Evolutionary conservation across 2,329 filamentous ascomycete genomes (phyloP).

Genomic region (Cyphellophora europaea): DNA sequence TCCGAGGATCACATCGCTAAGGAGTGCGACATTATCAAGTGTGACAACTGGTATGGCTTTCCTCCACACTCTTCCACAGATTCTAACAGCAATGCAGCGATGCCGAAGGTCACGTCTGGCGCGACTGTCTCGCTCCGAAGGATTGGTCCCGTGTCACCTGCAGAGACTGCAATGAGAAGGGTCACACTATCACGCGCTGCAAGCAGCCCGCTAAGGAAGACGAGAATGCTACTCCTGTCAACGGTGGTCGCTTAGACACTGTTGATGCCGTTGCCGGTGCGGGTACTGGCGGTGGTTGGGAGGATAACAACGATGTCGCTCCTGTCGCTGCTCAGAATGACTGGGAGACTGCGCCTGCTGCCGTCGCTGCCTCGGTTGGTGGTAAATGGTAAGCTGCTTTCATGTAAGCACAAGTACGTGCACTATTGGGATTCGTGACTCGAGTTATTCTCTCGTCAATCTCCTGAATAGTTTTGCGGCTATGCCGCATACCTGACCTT

Average conservation of each 20-base stretch:
- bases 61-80: neutral
- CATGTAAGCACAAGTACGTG: neutral
- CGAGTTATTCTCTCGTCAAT: too few relatives aligned
- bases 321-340: conserved; percentile 18
- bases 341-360: conserved; percentile 12
- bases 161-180: conserved; percentile 10
- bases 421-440: neutral
- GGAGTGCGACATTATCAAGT: conserved; percentile 32
- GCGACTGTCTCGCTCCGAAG: conserved; percentile 7
- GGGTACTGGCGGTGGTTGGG: conserved; percentile 10
- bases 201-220: conserved; percentile 3
- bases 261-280: conserved; percentile 7
- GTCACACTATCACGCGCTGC: conserved; percentile 10
- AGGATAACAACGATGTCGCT: conserved; percentile 6
- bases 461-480: too few relatives aligned
- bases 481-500: too few relatives aligned
- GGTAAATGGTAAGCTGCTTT: conserved; percentile 1
- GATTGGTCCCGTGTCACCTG: conserved; percentile 14
- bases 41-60: conserved; percentile 29
- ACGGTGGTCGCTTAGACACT: conserved; percentile 11
- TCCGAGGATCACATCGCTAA: conserved; percentile 36
- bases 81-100: conserved; percentile 11
- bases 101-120: conserved; percentile 9
- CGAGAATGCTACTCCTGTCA: conserved; percentile 2
- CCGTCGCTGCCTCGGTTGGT: conserved; percentile 4